These are phyloP conservation scores for Blastomyces percursus DNA, from an alignment of 2,329 filamentous ascomycete genomes.

Conservation along the genomic window DNA sequence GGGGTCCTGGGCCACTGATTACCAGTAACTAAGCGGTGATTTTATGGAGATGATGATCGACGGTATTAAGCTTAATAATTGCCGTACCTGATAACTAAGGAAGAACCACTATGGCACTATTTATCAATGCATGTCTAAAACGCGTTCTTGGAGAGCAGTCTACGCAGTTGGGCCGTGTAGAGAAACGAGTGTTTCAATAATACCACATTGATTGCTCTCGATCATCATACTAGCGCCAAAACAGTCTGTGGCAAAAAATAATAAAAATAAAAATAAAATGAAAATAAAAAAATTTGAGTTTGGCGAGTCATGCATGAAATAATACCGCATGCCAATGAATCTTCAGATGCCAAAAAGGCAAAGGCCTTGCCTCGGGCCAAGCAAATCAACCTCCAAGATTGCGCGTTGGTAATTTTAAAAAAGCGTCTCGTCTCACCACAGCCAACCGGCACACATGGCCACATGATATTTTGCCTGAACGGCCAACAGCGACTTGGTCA, in stretches of 20 bases:
- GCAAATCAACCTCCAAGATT: not conserved
- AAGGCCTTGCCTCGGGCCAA: not conserved
- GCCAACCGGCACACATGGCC: not conserved
- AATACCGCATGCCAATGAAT: not conserved
- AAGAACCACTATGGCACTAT: not conserved
- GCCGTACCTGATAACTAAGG: not conserved
- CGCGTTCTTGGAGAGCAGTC: too few relatives aligned
- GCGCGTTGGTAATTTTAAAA: not conserved
- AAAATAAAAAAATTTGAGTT: not conserved
- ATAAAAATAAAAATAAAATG: too few relatives aligned
- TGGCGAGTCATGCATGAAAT: constrained; percentile 1
- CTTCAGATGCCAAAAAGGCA: not conserved
- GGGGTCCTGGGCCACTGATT: not conserved
- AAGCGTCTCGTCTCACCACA: not conserved
- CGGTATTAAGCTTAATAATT: constrained; percentile 1
- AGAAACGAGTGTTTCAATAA: too few relatives aligned
- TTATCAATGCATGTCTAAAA: too few relatives aligned
- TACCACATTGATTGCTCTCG: too few relatives aligned
- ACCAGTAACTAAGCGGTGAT: not conserved
- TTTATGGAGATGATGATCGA: constrained; percentile 1
- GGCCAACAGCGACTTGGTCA: not conserved
- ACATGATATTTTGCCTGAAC: not conserved
- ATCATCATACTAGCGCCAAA: not conserved
- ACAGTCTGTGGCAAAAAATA: not conserved
- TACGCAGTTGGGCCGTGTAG: too few relatives aligned